phyloP scores from a whole-genome alignment of 1,139 yeast genomes.

The Tardiomyces depauwii region DNA sequence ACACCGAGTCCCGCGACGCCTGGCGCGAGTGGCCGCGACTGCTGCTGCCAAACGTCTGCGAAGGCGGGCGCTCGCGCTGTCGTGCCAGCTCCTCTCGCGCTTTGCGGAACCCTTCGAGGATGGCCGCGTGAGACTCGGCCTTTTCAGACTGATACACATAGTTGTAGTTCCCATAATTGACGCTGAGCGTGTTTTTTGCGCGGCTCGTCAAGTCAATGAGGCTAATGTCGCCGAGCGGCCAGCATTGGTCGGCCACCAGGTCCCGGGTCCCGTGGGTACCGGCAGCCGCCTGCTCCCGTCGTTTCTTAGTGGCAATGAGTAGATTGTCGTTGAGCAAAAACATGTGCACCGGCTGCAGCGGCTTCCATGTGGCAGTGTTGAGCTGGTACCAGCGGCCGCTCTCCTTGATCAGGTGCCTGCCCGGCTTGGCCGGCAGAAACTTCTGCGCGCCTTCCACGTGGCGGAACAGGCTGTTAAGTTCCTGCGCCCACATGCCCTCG shows the following conservation, averaged over 20 bases:
- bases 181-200: conserved; percentile 16
- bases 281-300: conserved; percentile 23
- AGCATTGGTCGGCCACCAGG: conserved; percentile 67
- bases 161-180: conserved; percentile 38
- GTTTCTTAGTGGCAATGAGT: conserved; percentile 58
- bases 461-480: conserved; percentile 58
- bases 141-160: conserved; percentile 59
- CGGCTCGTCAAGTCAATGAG: conserved; percentile 32
- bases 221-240: conserved; percentile 57
- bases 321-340: conserved; percentile 70
- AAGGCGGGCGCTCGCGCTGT: not conserved
- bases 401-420: conserved; percentile 72
- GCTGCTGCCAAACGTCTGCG: not conserved
- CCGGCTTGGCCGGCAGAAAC: conserved; percentile 62
- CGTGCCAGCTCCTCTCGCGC: conserved; percentile 52
- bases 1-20: not conserved
- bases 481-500: conserved; percentile 73
- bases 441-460: conserved; percentile 90
- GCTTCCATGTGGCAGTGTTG: conserved; percentile 79
- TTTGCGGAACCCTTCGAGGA: conserved; percentile 47
- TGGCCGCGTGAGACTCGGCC: conserved; percentile 44
- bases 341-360: conserved; percentile 64
- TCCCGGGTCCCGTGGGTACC: conserved; percentile 19
- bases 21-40: not conserved
- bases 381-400: conserved; percentile 83